Evolutionary conservation across 768 basidiomycete species (phyloP), one percentile per base, ranked within the genome.

Genomic region (Sarcomyxa edulis): DNA sequence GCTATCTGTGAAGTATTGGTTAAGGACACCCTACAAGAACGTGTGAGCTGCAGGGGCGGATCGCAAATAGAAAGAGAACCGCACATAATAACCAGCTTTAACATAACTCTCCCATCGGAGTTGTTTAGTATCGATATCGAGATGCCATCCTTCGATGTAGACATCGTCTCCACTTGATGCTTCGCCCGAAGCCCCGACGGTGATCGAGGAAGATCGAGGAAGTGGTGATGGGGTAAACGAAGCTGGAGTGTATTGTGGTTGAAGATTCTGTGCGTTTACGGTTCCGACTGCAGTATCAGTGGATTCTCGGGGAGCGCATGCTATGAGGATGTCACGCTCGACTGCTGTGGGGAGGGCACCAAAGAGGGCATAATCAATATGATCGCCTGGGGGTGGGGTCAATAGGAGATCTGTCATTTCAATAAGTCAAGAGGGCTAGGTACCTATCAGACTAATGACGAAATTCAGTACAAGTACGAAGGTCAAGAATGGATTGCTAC

Each of bases 61-160:
- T 16, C 10, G n/a, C 10, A 44, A 44, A 28, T 32, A 35, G n/a
- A 27, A 16, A 22, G 38, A 14, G 43, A 9, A 65, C n/a, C 79
- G 44, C 42, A 87, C 87, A 54, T 83, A 84, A 51, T 87, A 89
- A 12, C 84, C 86, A 1, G 86, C 87, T 55, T 91, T 90, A 50
- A 92, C 77, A 55, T 90, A 92, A 52, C 83, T 89, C 52, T 88
- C 86, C 90, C 89, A 92, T 35, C 83, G 64, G 24, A 89, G 60
- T 46, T 80, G 72, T 24, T 70, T 65, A 23, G 72, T 81, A 51
- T 83, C 72, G 45, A 90, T 90, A 34, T 83, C 84, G 10, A 92
- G 62, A 46, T 81, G 68, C 90, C 90, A 91, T 14, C 62, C 57
- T 45, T 73, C 69, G 10, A 60, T 59, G 43, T 62, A 63, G 12